These are phyloP conservation scores for Daldinia caldariorum DNA, from an alignment of 495 filamentous ascomycete species.

Conservation along the genomic window DNA sequence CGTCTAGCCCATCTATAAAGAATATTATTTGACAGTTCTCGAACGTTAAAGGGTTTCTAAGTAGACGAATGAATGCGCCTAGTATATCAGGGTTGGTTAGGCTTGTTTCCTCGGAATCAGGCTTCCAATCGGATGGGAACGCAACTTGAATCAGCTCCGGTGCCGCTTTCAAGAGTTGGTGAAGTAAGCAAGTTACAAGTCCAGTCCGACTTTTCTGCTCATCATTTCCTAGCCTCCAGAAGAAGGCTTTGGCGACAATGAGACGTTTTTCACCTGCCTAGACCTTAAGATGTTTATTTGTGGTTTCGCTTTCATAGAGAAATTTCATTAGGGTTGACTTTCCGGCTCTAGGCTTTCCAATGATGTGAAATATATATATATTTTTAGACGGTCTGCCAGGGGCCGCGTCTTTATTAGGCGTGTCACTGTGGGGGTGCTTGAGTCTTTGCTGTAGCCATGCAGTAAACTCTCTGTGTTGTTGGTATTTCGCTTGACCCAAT, in stretches of 20 bases:
- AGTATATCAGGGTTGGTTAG: neutral
- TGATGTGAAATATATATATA: conserved; percentile 35
- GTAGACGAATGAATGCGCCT: neutral
- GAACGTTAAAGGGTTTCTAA: neutral
- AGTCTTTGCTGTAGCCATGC: conserved; percentile 4
- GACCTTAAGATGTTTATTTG: conserved; percentile 14
- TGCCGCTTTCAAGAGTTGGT: conserved; percentile 20
- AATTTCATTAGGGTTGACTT: conserved; percentile 44
- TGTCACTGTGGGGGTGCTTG: neutral
- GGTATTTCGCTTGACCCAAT: neutral
- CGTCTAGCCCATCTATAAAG: conserved; percentile 62
- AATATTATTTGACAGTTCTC: conserved; percentile 33
- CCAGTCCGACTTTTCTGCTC: conserved; percentile 33
- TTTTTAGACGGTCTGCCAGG: neutral
- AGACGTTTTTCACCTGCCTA: conserved; percentile 28
- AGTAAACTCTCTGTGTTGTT: neutral
- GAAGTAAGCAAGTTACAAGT: conserved; percentile 22
- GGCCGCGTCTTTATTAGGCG: neutral
- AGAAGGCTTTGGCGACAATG: conserved; percentile 33
- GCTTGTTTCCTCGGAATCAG: neutral
- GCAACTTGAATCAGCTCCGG: conserved; percentile 20
- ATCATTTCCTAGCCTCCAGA: conserved; percentile 27
- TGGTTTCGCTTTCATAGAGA: conserved; percentile 17
- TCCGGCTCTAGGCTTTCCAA: conserved; percentile 35
- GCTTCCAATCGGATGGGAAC: conserved; percentile 8